phyloP scores from a whole-genome alignment of 2,329 filamentous ascomycete species.

The Elsinoe necatrix region DNA sequence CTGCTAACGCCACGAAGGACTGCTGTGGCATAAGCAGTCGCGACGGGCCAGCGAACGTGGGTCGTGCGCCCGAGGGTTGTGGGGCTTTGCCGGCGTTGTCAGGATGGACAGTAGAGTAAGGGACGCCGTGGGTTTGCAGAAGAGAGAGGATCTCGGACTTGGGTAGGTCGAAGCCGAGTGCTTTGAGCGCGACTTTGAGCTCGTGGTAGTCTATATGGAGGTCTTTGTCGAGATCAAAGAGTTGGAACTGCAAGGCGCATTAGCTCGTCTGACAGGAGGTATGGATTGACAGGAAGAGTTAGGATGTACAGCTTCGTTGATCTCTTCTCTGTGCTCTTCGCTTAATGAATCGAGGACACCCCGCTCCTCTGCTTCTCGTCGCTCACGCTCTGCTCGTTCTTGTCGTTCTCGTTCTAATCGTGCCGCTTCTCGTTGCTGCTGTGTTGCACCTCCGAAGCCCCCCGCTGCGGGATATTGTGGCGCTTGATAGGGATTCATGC shows the following conservation, averaged over 20 bases:
- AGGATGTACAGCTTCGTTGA: slow-evolving; percentile 75
- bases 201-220: slow-evolving; percentile 94
- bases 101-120: slow-evolving; percentile 30
- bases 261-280: not conserved
- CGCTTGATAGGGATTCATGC: slow-evolving; percentile 24
- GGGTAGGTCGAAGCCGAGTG: slow-evolving; percentile 83
- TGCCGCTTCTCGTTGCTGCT: slow-evolving; percentile 35
- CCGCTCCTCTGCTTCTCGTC: slow-evolving; percentile 36
- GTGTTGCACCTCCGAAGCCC: slow-evolving; percentile 32
- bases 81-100: slow-evolving; percentile 46
- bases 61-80: slow-evolving; percentile 20
- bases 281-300: not conserved
- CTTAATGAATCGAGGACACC: slow-evolving; percentile 51
- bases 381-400: slow-evolving; percentile 36
- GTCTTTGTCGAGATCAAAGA: slow-evolving; percentile 97
- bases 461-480: slow-evolving; percentile 28
- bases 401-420: slow-evolving; percentile 35
- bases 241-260: slow-evolving; percentile 58
- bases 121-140: slow-evolving; percentile 70
- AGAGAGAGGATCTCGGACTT: slow-evolving; percentile 77
- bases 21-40: slow-evolving; percentile 65
- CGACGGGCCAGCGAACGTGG: slow-evolving; percentile 37
- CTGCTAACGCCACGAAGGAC: slow-evolving; percentile 64
- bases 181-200: slow-evolving; percentile 91
- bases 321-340: slow-evolving; percentile 62